Evolutionary conservation across 164 flowering plant species (phyloP), one percentile per base, ranked within the genome.

Genomic region (Chimonanthus praecox): DNA sequence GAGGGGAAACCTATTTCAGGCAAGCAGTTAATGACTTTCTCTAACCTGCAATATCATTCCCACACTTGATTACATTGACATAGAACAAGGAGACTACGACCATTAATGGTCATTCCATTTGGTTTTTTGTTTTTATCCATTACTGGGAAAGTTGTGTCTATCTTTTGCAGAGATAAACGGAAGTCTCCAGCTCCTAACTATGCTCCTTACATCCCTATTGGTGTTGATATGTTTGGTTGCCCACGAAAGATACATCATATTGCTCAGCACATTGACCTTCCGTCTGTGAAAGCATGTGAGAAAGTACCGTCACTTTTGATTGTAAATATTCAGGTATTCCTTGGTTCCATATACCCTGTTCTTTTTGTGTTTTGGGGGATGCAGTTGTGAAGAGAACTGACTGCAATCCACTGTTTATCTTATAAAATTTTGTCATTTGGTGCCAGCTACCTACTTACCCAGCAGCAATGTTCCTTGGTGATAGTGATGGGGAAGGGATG

Each of bases 201-300:
- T 70, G 61, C 84, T 81, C 96, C 97, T 3, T 96, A 89, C 81
- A 84, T 67, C 65, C 97, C 99, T 45, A 84, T 94, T 15, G 99
- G 99, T 33, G 88, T 92, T 73, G 99, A 96, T 78, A 75, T 96
- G 54, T 96, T 94, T 80, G 75, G 72, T 13, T 91, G 91, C 79
- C 83, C 88, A 9, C 83, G 80, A 77, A 96, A 96, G 88, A 76
- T 96, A 49, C 74, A 94, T 81, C 99, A 96, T 79, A 92, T 96
- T 75, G 98, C 97, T 7, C 94, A 88, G 79, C 89, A 92, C 75
- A 84, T 96, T 71, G 99, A 96, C 72, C 97, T 96, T 81, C 99
- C 99, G 18, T 69, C 81, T 68, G 69, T 87, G 58, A 94, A 83
- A 82, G 73, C 80, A 51, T 85, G 87, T 5, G 88, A 84, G 21